Percentiles rank a stretch among this genome's conserved stretches.
Conservation (phyloP, 345 rosid species). For the Salix koriyanagi region DNA sequence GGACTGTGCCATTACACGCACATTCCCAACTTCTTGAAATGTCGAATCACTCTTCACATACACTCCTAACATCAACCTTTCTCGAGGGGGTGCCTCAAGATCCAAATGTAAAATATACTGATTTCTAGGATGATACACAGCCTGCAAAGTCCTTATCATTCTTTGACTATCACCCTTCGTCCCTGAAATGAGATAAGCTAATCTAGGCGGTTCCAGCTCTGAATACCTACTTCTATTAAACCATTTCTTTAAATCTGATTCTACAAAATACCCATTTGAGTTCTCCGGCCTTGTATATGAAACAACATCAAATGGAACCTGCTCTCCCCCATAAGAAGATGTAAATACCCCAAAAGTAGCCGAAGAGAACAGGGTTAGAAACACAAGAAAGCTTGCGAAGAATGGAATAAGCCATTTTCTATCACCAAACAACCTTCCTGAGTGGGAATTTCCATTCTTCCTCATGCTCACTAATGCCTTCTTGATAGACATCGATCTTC, state of each 20-base stretch:
- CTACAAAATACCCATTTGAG: conserved; percentile 63
- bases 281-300: conserved; percentile 45
- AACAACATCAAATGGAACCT: conserved; percentile 41
- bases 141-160: conserved; percentile 90
- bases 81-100: conserved; percentile 90
- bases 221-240: conserved; percentile 23
- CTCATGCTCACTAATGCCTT: conserved; percentile 35
- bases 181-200: conserved; percentile 89
- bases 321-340: conserved; percentile 43
- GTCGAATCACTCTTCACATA: conserved; percentile 68
- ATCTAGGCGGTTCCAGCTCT: conserved; percentile 54
- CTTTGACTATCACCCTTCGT: conserved; percentile 92
- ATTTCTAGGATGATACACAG: conserved; percentile 91
- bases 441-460: conserved; percentile 52
- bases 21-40: conserved; percentile 75
- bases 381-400: conserved; percentile 68
- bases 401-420: conserved; percentile 82
- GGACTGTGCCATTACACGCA: conserved; percentile 82
- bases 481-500: conserved; percentile 15
- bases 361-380: conserved; percentile 53
- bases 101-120: conserved; percentile 91
- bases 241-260: conserved; percentile 47
- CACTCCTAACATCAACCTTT: conserved; percentile 63
- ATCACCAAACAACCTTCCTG: conserved; percentile 64
- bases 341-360: conserved; percentile 38